Evolutionary conservation across 1,139 yeast genomes (phyloP), one percentile per base, ranked within the genome.

Genomic region (Suhomyces maxii): DNA sequence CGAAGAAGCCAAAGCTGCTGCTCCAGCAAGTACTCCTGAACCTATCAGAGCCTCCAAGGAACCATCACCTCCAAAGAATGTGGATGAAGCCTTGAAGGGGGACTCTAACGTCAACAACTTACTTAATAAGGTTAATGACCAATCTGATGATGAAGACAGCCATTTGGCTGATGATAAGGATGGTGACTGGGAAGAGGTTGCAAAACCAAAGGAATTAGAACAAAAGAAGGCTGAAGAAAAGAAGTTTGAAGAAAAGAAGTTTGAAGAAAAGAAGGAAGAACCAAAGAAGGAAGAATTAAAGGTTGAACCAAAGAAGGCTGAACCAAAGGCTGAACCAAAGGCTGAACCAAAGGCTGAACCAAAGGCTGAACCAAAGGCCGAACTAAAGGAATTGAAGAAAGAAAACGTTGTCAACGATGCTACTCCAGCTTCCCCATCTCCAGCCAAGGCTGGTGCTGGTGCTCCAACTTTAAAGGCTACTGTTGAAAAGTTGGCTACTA

Each of bases 381-480:
- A 53, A 40, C 52, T 58, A 36, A 51, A 55, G 48, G 36, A 34
- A 39, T 52, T 25, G 48, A 53, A 41, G 41, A 50, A 7, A 7
- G 31, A 44, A 35, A 45, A 33, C 51, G 12, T 51, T 52, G 37
- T 26, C 12, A 41, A 40, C 39, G 42, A 40, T 28, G 42, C 45
- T 18, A 49, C 49, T 39, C 35, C 60, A 2, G 44, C 52, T 2
- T 36, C 58, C 11, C 36, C 56, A 5, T 40, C 63, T 18, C 51
- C 60, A 11, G 45, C 65, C 11, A 51, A 65, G 9, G 69, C 71
- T 48, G 68, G 75, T 28, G 54, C 61, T 7, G 69, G 71, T 23
- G 76, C 79, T n/a, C 73, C 84, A 33, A 86, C 89, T 1, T 71
- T 86, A 53, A 84, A 84, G 55, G 85, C 81, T 7, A 82, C 89